Base-by-base conservation (phyloP, 1,139 yeast genomes). In the Wickerhamomyces sp. region DNA sequence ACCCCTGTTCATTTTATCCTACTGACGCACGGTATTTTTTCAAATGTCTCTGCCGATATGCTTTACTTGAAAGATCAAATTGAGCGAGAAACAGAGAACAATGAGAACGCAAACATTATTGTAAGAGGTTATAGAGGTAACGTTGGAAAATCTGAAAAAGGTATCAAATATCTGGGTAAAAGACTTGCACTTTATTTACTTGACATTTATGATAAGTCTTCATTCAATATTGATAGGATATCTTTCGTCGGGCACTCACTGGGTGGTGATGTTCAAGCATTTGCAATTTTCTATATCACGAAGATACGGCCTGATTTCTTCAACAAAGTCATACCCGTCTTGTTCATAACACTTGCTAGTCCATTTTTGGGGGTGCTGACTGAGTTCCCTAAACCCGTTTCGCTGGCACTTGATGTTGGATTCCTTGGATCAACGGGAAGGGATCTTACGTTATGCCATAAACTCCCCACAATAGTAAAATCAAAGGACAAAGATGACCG, bases 251-350 rank as follows among this genome's bases (percentile, higher is more conserved):
- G 55, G 1, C 87, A 80, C 56, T 79, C 86, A 0, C 57, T 80
- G 26, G 87, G 87, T 33, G 87, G 87, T 0, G 67, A 78, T 31
- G 78, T 78, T 2, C 86, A 80, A 54, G 70, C 82, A 0, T 78
- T 76, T 65, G 78, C 84, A 3, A 64, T 80, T 24, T 80, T 78
- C 4, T 74, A 78, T 47, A 63, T 73, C 16, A 59, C 65, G 4
- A 61, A 66, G 36, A 69, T 70, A 44, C 65, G 70, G 45, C 81
- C 85, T 0, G 71, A 76, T 65, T 69, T 79, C 47, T 78, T 79
- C 49, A 60, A 65, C 26, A 53, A 55, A 12, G 67, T 77, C 3
- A 60, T 63, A 36, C 85, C 86, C 2, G 58, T 74, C 1, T 77
- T 78, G 52, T 78, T 79, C 45, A 66, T 80, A 16, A 65, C 81